Evolutionary conservation across 441 rosid genomes (phyloP).

Genomic region (Pelargonium australe): DNA sequence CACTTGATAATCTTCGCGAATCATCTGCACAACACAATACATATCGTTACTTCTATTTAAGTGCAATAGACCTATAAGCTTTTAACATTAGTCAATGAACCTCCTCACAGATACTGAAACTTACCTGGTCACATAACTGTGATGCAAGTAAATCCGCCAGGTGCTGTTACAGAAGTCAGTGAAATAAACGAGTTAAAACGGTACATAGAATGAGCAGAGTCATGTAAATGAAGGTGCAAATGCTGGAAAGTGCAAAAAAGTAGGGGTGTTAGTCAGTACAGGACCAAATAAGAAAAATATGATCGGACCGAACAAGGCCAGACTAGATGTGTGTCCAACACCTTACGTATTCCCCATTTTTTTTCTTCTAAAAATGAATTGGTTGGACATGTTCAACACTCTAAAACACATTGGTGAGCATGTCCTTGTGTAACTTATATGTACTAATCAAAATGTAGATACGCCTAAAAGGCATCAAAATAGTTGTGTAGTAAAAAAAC

Average conservation of each 20-base stretch:
- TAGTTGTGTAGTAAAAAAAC: conserved; percentile 25
- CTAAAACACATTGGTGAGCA: too few relatives aligned
- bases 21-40: conserved; percentile 46
- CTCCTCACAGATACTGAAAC: conserved; percentile 11
- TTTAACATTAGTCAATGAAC: conserved; percentile 11
- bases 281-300: too few relatives aligned
- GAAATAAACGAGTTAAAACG: conserved; percentile 24
- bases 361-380: too few relatives aligned
- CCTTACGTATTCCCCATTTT: too few relatives aligned
- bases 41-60: conserved; percentile 22
- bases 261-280: background rate
- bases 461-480: background rate
- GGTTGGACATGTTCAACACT: too few relatives aligned
- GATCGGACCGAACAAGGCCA: too few relatives aligned
- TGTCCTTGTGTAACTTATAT: too few relatives aligned
- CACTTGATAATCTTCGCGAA: conserved; percentile 47
- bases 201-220: conserved; percentile 1
- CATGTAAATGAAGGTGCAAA: background rate
- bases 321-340: too few relatives aligned
- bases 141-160: conserved; percentile 81
- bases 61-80: background rate
- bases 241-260: conserved; percentile 32
- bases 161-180: conserved; percentile 48
- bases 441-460: too few relatives aligned
- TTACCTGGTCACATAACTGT: conserved; percentile 69